These are phyloP conservation scores for Pichia sp. DNA, from an alignment of 1,139 yeast genomes.

Conservation along the genomic window DNA sequence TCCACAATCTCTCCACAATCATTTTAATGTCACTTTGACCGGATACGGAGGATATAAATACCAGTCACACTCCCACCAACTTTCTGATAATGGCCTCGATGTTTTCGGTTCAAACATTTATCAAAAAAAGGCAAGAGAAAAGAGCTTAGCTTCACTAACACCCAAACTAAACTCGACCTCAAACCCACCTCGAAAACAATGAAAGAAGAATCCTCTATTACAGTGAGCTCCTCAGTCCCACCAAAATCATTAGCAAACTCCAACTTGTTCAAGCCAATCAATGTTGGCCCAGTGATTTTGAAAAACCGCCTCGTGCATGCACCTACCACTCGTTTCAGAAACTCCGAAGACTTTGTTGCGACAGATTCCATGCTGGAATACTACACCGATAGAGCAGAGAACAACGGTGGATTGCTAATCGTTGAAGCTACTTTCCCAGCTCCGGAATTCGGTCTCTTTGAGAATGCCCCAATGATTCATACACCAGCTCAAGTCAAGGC, in stretches of 20 bases:
- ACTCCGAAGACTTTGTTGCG: conserved; percentile 35
- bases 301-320: conserved; percentile 41
- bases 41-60: too few relatives aligned
- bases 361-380: conserved; percentile 41
- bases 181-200: too few relatives aligned
- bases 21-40: too few relatives aligned
- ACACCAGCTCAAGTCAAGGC: conserved; percentile 43
- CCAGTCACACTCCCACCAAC: too few relatives aligned
- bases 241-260: conserved; percentile 21
- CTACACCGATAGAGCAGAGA: conserved; percentile 45
- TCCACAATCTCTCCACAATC: too few relatives aligned
- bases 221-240: background rate
- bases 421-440: conserved; percentile 46
- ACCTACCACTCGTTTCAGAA: conserved; percentile 51
- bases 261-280: conserved; percentile 41
- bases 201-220: too few relatives aligned
- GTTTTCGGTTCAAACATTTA: too few relatives aligned
- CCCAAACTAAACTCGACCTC: too few relatives aligned
- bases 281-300: conserved; percentile 35
- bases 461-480: conserved; percentile 45
- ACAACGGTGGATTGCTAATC: conserved; percentile 49
- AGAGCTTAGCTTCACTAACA: too few relatives aligned
- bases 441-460: conserved; percentile 37
- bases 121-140: too few relatives aligned
- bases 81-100: too few relatives aligned